These are phyloP conservation scores for Sugiyamaella xylanicola DNA, from an alignment of 1,139 yeast species.

Conservation along the genomic window DNA sequence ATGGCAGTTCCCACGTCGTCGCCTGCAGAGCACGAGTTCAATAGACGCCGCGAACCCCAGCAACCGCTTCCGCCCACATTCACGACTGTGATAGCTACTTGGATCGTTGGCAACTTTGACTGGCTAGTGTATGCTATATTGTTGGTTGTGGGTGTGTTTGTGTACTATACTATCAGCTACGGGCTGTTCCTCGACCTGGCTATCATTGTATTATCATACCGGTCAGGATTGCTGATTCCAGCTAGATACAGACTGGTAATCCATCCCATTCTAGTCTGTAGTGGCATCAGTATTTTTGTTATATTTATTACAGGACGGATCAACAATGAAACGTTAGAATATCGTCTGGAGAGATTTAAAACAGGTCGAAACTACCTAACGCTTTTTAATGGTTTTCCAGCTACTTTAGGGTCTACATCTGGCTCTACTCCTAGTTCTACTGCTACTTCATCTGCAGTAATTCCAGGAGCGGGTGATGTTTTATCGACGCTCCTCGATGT, in stretches of 20 bases:
- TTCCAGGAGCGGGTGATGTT: conserved; percentile 85
- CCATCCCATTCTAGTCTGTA: conserved; percentile 72
- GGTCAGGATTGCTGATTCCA: conserved; percentile 54
- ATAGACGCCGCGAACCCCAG: conserved; percentile 13
- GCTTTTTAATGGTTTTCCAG: conserved; percentile 50
- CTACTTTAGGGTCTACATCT: neutral
- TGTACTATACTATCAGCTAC: conserved; percentile 50
- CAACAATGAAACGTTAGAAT: conserved; percentile 51
- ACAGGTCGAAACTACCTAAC: conserved; percentile 69
- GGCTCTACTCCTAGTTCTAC: neutral
- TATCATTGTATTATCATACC: conserved; percentile 59
- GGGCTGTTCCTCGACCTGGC: conserved; percentile 65
- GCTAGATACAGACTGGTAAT: conserved; percentile 53
- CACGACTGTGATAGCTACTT: conserved; percentile 42
- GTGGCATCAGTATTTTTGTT: conserved; percentile 60
- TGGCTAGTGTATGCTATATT: conserved; percentile 54
- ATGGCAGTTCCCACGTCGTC: conserved; percentile 14
- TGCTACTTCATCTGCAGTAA: conserved; percentile 34
- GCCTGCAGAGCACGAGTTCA: conserved; percentile 2
- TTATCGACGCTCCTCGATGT: conserved; percentile 71
- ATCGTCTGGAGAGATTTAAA: conserved; percentile 59
- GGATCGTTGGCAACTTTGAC: conserved; percentile 54
- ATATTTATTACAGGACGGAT: conserved; percentile 58
- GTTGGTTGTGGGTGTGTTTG: conserved; percentile 53
- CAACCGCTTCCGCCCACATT: conserved; percentile 18